Base-by-base conservation (phyloP, 108 stramenopile genomes). In the Fistulifera pelliculosa region DNA sequence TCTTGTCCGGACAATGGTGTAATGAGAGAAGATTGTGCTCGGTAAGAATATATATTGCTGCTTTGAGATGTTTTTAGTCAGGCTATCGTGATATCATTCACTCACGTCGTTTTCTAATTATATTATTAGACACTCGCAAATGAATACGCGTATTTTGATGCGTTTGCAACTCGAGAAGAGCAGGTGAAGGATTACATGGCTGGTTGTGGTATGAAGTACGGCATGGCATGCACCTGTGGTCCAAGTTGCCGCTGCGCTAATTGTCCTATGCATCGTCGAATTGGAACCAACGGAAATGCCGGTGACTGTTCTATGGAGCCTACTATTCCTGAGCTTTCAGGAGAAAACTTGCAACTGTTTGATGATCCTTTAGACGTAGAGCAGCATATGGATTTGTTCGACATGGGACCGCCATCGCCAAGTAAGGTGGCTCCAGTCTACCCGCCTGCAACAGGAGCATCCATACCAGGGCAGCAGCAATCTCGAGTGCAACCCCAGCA, bases 1-100 rank as follows among this genome's bases (percentile, higher is more conserved):
- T 65, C 68, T 7, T 92, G 90, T 67, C 90, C 90, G 0, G 90
- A 87, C 60, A 92, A 87, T 69, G 82, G 84, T 35, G 78, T 92
- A 12, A 39, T 74, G 38, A 60, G 84, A 57, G 55, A 71, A 12
- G 77, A 92, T 63, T 92, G 90, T 58, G 38, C 65, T 15, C 68
- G 85, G 88, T 90, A 73, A 56, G 85, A 35, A 35, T n/a, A n/a
- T n/a, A n/a, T n/a, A n/a, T n/a, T n/a, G n/a, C n/a, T n/a, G n/a
- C n/a, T n/a, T n/a, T n/a, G n/a, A n/a, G n/a, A n/a, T n/a, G n/a
- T n/a, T n/a, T n/a, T n/a, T n/a, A n/a, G n/a, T n/a, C n/a, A n/a
- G n/a, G n/a, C n/a, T n/a, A n/a, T n/a, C n/a, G n/a, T n/a, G n/a
- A n/a, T n/a, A n/a, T n/a, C n/a, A n/a, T n/a, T n/a, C n/a, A n/a